Evolutionary conservation across 108 stramenopile genomes (phyloP), one percentile per base, ranked within the genome.

Genomic region (Bacterosira constricta): DNA sequence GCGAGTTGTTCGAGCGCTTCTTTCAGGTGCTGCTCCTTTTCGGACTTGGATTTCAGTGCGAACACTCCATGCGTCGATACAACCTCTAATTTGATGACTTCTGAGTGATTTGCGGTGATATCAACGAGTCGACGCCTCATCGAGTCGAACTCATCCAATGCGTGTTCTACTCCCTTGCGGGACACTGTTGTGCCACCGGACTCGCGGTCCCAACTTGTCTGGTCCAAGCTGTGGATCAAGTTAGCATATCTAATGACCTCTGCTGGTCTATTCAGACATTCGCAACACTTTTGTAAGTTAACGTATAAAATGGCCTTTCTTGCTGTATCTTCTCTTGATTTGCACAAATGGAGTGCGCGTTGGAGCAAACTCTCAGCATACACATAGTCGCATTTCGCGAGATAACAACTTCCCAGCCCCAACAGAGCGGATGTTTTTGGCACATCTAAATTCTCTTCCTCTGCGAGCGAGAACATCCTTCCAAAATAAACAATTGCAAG

Each of bases 311-410:
- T 31, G 15, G n/a, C 37, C 35, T 79, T 56, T 12, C 37, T 39
- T 59, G 60, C 51, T 47, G 18, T 23, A 51, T 79, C 73, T 8
- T 58, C 67, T 52, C 35, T 66, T 26, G 67, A 73, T 23, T 45
- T 23, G 31, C 39, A 56, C 5, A 69, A 15, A 6, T 63, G 37
- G 23, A 78, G 42, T 46, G 73, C 66, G 35, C 45, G 29, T 34
- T 79, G 37, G 50, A 79, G 74, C 34, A 75, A 60, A 11, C 27
- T 39, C 12, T 59, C 39, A 11, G 65, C 63, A 35, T 81, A 63
- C 5, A 66, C 21, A 49, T 64, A 77, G 11, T 84, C 79, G 9
- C 31, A 70, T 29, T 80, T 80, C 13, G 25, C 69, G 49, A 71
- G 47, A 63, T 80, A 80, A 23, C 69, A 80, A 30, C 17, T 45